phyloP scores from a whole-genome alignment of 306 rosid species.

The Glycyrrhiza uralensis region DNA sequence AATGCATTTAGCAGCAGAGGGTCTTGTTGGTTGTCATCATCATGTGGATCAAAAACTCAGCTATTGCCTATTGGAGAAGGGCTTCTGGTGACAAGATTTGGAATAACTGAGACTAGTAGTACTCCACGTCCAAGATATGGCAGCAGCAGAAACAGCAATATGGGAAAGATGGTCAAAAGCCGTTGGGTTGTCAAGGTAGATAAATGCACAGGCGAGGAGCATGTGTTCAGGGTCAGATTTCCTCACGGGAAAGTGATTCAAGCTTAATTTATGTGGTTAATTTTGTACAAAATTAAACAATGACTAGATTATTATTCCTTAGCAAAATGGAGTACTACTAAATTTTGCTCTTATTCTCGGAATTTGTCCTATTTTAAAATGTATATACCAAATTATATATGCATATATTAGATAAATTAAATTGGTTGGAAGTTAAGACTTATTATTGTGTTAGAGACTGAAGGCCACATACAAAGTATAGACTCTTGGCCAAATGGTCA shows the following conservation, averaged over 20 bases:
- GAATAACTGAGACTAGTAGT: neutral
- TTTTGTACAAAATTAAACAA: neutral
- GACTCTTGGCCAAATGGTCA: neutral
- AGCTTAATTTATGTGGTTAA: constrained; percentile 32
- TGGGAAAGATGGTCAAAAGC: constrained; percentile 36
- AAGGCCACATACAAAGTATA: neutral
- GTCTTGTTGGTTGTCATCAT: constrained; percentile 44
- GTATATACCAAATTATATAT: constrained; percentile 30
- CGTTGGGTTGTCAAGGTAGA: constrained; percentile 86
- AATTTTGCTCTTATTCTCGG: constrained; percentile 11
- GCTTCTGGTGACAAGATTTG: constrained; percentile 59
- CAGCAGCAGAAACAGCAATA: no score
- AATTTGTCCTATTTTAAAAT: constrained; percentile 5
- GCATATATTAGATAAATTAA: constrained; percentile 4
- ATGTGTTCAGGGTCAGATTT: constrained; percentile 75
- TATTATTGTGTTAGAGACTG: neutral
- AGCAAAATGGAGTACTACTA: constrained; percentile 17
- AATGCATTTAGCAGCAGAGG: constrained; percentile 62
- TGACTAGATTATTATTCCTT: neutral
- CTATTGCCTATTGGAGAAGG: constrained; percentile 84
- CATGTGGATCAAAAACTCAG: constrained; percentile 59
- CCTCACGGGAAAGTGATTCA: constrained; percentile 58
- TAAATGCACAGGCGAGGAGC: constrained; percentile 93
- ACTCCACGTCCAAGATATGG: constrained; percentile 23
- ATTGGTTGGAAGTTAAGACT: neutral